Evolutionary conservation across 2,329 filamentous ascomycete species (phyloP), one percentile per base, ranked within the genome.

Genomic region (Aspergillus glaucus): DNA sequence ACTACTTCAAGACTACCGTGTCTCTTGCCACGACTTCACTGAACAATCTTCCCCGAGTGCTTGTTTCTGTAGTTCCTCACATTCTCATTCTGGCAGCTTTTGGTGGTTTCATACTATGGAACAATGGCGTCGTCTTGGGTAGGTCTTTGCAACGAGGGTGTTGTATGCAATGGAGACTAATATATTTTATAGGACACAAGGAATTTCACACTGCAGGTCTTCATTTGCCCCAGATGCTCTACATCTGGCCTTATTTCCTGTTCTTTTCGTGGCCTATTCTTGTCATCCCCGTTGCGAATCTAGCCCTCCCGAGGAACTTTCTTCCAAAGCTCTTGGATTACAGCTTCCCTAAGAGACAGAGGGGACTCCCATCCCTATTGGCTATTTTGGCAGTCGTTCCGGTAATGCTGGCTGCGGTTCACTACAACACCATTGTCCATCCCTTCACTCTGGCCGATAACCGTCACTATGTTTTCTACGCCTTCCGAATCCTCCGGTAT

Each of bases 371-470:
- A 3, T 65, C 70, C 10, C 6, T 71, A 3, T 53, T 63, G 22
- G 60, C 75, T 3, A 51, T 65, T 0, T 14, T 71, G 3, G 48
- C 59, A 17, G 66, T 72, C 45, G 54, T 74, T 7, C 55, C 67
- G 5, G 32, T 73, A 7, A 79, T 78, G 55, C 59, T 76, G 15
- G 59, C 65, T 6, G 69, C 77, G 2, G 82, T 96, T 21, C 80
- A 81, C 53, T 86, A 80, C 76, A 97, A 96, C 76, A 98, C 93
- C 30, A 86, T 95, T 54, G 81, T 97, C 40, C 93, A 98, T 63
- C 92, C 93, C 0, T 98, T 97, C 65, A 95, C 91, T 0, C 79
- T 97, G 1, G 93, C 93, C 30, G 93, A 98, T 68, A 98, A 98
- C 68, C 79, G 93, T 2, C 93, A 98, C 67, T 98, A 95, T 73